Percentiles rank a stretch among this genome's conserved stretches.
Evolutionary conservation across 371 early-diverging fungal genomes (phyloP).

Genomic region (Mortierella sp.): DNA sequence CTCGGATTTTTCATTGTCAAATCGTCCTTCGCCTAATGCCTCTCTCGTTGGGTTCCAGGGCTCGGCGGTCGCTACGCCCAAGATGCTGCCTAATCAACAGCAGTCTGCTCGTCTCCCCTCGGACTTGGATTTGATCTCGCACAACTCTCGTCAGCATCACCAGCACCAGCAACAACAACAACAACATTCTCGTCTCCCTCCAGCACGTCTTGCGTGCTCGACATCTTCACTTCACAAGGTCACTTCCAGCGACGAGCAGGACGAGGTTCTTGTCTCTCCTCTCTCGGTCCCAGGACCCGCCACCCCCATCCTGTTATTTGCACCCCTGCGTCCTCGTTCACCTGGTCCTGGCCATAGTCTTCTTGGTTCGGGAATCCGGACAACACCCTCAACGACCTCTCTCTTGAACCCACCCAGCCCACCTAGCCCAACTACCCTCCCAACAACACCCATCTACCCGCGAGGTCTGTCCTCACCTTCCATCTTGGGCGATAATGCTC

Average conservation of each 20-base stretch:
- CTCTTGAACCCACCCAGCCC: not conserved
- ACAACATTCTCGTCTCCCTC: not conserved
- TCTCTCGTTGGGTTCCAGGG: slow-evolving; percentile 17
- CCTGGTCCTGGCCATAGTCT: not conserved
- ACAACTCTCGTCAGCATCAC: slow-evolving; percentile 1
- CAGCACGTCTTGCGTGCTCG: not conserved
- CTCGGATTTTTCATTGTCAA: not conserved
- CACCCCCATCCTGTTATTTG: not conserved
- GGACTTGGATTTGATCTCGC: slow-evolving; percentile 2
- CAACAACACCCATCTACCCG: slow-evolving; percentile 33
- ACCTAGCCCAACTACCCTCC: not conserved
- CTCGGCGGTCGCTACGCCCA: not conserved
- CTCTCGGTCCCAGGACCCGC: not conserved
- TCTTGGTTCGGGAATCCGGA: not conserved
- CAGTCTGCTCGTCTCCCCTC: slow-evolving; percentile 7
- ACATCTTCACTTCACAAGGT: not conserved
- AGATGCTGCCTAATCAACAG: not conserved
- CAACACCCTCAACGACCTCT: not conserved
- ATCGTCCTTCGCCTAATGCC: slow-evolving; percentile 25
- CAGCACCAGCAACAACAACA: not conserved
- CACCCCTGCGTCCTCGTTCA: slow-evolving; percentile 2
- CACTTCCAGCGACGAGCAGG: not conserved
- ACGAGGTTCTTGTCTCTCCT: not conserved
- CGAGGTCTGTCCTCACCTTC: slow-evolving; percentile 27
- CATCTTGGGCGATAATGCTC: not conserved